Conservation (phyloP, 495 filamentous ascomycete species). For the Tuber aestivum region DNA sequence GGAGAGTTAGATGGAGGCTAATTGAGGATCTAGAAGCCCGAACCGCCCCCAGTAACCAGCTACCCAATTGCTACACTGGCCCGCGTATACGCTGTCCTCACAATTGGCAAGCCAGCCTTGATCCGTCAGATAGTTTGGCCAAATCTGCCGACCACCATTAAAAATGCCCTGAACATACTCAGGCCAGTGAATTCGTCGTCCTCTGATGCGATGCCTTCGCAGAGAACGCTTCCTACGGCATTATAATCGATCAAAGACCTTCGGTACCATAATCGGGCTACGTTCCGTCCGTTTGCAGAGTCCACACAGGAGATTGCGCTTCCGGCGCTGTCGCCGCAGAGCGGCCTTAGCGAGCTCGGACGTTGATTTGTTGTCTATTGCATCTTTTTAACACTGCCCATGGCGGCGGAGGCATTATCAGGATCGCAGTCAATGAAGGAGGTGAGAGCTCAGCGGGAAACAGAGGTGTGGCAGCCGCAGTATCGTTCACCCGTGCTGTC, state of each 20-base stretch:
- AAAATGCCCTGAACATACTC: constrained; percentile 23
- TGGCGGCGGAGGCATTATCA: constrained; percentile 2
- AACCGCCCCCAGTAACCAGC: constrained; percentile 30
- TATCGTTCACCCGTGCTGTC: constrained; percentile 28
- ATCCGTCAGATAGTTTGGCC: constrained; percentile 39
- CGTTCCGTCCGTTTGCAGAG: constrained; percentile 37
- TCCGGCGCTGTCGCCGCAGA: constrained; percentile 14
- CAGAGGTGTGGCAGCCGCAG: constrained; percentile 31
- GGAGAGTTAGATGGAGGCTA: constrained; percentile 9
- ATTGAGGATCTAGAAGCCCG: constrained; percentile 29
- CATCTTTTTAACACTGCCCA: constrained; percentile 30
- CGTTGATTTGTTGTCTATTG: constrained; percentile 26
- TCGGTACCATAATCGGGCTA: constrained; percentile 32
- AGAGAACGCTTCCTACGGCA: constrained; percentile 8
- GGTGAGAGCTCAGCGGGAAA: constrained; percentile 13
- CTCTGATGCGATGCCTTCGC: constrained; percentile 1
- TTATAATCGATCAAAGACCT: constrained; percentile 36
- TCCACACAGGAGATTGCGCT: constrained; percentile 22
- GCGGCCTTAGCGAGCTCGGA: constrained; percentile 15
- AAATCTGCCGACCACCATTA: constrained; percentile 34
- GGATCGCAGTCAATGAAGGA: background rate
- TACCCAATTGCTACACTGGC: constrained; percentile 30
- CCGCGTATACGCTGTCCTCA: constrained; percentile 34
- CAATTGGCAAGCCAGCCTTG: constrained; percentile 29
- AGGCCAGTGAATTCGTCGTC: background rate